phyloP scores from a whole-genome alignment of 1,139 yeast species.

The Geotrichum reessii region DNA sequence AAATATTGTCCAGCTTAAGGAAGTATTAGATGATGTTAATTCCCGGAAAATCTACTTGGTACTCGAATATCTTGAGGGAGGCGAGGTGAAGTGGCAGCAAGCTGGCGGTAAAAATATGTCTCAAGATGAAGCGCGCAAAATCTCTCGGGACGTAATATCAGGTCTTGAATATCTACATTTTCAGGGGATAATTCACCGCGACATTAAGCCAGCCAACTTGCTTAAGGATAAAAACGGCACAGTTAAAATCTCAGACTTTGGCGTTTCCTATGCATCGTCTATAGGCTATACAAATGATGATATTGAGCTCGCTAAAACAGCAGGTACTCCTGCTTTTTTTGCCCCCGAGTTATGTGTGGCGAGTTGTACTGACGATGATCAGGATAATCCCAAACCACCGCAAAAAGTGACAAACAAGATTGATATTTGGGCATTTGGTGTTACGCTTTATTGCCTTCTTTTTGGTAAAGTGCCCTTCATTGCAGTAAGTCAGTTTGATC shows the following conservation, averaged over 20 bases:
- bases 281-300: constrained; percentile 52
- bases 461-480: constrained; percentile 88
- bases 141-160: constrained; percentile 75
- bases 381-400: background rate
- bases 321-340: constrained; percentile 84
- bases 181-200: constrained; percentile 94
- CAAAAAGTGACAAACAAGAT: constrained; percentile 59
- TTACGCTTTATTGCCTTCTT: constrained; percentile 79
- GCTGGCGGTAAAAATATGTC: constrained; percentile 56
- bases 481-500: constrained; percentile 81
- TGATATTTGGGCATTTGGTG: constrained; percentile 96
- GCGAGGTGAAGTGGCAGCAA: constrained; percentile 79
- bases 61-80: constrained; percentile 83
- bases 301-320: constrained; percentile 79
- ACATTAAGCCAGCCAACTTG: constrained; percentile 93
- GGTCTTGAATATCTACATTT: constrained; percentile 90
- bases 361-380: constrained; percentile 30
- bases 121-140: constrained; percentile 59
- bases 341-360: constrained; percentile 71
- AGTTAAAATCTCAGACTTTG: constrained; percentile 94
- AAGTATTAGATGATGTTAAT: constrained; percentile 81
- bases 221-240: constrained; percentile 63
- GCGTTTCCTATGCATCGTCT: constrained; percentile 79
- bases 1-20: constrained; percentile 79
- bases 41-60: constrained; percentile 86